Base-by-base conservation (phyloP, 1,284 basidiomycete species). In the Pyrrhoderma lamaoense region DNA sequence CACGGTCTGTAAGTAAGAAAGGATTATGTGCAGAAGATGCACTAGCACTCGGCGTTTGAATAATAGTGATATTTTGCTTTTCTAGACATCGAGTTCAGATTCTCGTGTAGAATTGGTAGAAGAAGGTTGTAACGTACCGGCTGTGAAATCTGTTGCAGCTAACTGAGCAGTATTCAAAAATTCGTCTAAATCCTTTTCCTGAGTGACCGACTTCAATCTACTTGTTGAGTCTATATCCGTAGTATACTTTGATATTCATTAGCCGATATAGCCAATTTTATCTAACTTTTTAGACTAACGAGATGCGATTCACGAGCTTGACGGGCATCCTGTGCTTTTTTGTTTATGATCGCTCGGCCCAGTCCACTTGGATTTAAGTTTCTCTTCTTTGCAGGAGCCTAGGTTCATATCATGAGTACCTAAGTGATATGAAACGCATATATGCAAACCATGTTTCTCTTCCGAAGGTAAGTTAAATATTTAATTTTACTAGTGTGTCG, bases 111-210 rank as follows among this genome's bases (percentile, higher is more conserved):
- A 23, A 19, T 9, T 35, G 51, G 43, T 22, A 34, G 16, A 13
- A n/a, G 27, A 31, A 25, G 40, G 27, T n/a, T n/a, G 44, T 53
- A 22, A 64, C 79, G 47, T 56, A 93, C 93, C 93, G 35, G 93
- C 96, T n/a, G 93, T 93, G 64, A 99, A 99, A 62, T 99, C 92
- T 13, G 86, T 87, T 49, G 90, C 95, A 18, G 96, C 96, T 47
- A 99, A 73, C 58, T 92, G 88, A 2, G 96, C 96, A 16, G 93
- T 97, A 64, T 84, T 95, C 55, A 99, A 70, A 66, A 99, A 99
- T 67, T 95, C 93, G 60, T 98, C 95, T 23, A 99, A 74, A 70
- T 97, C 93, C 54, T 84, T 77, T 70, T 99, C 93, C 67, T 99
- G 95, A 0, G 96, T 99, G 37, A 99, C 85, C 1, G 94, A 97